phyloP scores from a whole-genome alignment of 768 basidiomycete genomes.

The Glaciozyma martinii region DNA sequence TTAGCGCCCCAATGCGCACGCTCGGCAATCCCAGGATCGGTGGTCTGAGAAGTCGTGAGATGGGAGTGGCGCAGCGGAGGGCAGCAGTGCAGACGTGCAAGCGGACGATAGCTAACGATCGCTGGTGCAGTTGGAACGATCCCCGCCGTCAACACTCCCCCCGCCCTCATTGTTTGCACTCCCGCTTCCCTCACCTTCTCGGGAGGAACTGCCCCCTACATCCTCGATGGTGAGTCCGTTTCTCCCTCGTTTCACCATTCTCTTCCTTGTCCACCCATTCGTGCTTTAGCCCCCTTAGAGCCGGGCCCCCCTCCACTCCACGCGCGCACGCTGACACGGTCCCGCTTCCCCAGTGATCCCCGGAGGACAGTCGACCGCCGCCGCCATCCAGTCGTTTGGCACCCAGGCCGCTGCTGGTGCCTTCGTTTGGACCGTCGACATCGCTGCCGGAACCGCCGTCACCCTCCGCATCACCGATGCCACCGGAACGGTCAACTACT shows the following conservation, averaged over 20 bases:
- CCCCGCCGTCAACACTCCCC: constrained; percentile 2
- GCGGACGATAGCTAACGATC: no score
- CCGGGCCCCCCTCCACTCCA: no score
- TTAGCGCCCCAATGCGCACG: no score
- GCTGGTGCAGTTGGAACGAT: no score
- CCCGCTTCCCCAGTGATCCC: constrained; percentile 9
- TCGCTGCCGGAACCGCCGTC: constrained; percentile 32
- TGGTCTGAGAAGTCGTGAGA: no score
- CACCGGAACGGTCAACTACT: constrained; percentile 10
- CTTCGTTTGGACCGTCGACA: constrained; percentile 31
- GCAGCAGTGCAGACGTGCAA: no score
- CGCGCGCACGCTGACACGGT: no score
- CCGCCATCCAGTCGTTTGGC: constrained; percentile 16
- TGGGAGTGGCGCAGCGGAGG: no score
- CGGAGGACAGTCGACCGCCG: constrained; percentile 18
- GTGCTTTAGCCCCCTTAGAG: no score
- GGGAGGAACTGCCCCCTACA: constrained; percentile 13
- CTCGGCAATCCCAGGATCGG: no score
- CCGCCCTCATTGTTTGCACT: constrained; percentile 9
- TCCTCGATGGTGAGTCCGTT: neutral
- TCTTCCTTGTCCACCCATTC: no score
- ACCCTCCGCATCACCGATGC: constrained; percentile 33
- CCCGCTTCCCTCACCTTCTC: constrained; percentile 6
- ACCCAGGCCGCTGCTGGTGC: constrained; percentile 16
- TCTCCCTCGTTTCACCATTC: no score